Base-by-base conservation (phyloP, 768 basidiomycete species). In the Naematelia aurantialba region DNA sequence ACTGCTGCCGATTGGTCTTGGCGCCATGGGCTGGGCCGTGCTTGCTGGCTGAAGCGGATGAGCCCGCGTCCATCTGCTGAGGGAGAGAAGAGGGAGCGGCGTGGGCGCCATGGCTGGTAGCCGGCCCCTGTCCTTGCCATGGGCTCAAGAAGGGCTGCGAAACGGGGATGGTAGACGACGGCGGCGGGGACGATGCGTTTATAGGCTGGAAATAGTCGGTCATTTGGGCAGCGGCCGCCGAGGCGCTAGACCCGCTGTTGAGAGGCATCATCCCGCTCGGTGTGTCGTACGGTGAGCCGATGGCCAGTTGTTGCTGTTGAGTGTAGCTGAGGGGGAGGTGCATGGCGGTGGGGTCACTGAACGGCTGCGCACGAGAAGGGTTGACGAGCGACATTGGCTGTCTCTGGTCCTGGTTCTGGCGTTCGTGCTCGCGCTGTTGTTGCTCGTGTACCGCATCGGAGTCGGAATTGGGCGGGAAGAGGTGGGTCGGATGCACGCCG, bases 1-100 rank as follows among this genome's bases (percentile, higher is more conserved):
- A 90, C 67, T 94, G 89, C 68, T 88, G 86, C 61, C 88, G 80
- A 1, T 85, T 82, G 26, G 88, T 88, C 74, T 89, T 89, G 17
- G 61, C 56, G 13, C 61, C 63, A 39, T n/a, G n/a, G n/a, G n/a
- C n/a, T 3, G 49, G 49, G 4, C 26, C 29, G 34, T 52, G 13
- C 19, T 22, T 8, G 12, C 11, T 47, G 46, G 10, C 46, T 8
- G 25, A 19, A 5, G 46, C 21, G 8, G 46, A 47, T 11, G 46
- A 10, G 19, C 10, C 2, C 24, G 52, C 34, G 8, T 39, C 34
- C 34, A 39, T 39, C 34, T 30, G 52, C 11, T 31, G 19, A n/a
- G 24, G 52, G 5, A 19, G 25, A 12, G 49, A 51, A 5, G 49
- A 27, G 29, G 22, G 22, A 5, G 49, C 49, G 24, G 49, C 5